Evolutionary conservation across 257 asterid species (phyloP), one percentile per base, ranked within the genome.

Genomic region (Capsicum rhomboideum): DNA sequence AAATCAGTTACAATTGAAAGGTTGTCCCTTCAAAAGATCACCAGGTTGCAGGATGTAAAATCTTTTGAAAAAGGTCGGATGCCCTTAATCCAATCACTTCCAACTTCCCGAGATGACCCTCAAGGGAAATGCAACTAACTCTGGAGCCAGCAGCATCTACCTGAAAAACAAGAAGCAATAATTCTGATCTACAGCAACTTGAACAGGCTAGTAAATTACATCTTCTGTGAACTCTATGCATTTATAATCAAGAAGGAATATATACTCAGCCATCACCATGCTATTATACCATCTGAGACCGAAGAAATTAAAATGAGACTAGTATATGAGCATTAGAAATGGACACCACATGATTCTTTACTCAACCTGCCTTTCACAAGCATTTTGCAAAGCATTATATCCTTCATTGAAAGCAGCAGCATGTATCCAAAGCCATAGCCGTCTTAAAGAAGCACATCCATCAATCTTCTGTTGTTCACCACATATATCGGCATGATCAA

Each of bases 341-440:
- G 26, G 16, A 77, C 46, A 77, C 18, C 82, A 77, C 58, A 77
- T 50, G 46, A 77, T 26, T 77, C 82, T 77, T 77, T 77, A 77
- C 63, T 50, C 82, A 86, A 94, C 98, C 89, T 82, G 90, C 54
- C 77, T 86, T 86, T 85, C 91, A 87, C 97, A 91, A 71, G 94
- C 91, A 58, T 87, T 86, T 67, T 84, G 84, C 88, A 96, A 80
- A 82, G 92, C 91, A 82, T 90, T 91, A 88, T 85, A 91, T 53
- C 97, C 98, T 87, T 96, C 99, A 84, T 58, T 68, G 84, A 91
- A 90, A 83, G 96, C 97, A 82, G 98, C 92, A 89, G 97, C 93
- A 89, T 96, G 97, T 87, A 94, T 89, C 93, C 94, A 96, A 78
- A 94, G 82, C 98, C 97, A 94, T 42, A 93, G 88, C 89, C 89